Evolutionary conservation across 1,284 basidiomycete species (phyloP).

Genomic region (Ustilago lituana): DNA sequence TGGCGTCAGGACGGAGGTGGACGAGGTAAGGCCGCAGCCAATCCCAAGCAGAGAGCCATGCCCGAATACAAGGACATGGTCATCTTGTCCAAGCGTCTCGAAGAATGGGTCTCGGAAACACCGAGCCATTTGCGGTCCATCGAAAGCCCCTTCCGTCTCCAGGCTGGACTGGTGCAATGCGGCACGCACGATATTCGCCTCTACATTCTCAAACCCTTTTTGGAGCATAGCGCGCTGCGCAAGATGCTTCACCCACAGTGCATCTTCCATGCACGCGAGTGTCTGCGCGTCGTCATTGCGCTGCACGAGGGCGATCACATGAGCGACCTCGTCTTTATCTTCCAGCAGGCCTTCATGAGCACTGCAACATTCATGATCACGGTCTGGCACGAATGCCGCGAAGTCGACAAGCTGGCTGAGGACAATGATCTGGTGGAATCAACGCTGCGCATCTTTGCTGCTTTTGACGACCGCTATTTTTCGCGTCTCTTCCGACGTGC

Average conservation of each 20-base stretch:
- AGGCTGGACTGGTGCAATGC: slow-evolving; percentile 50
- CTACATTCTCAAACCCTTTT: slow-evolving; percentile 62
- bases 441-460: slow-evolving; percentile 51
- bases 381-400: slow-evolving; percentile 57
- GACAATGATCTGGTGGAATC: slow-evolving; percentile 56
- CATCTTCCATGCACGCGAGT: slow-evolving; percentile 51
- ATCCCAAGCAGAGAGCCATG: slow-evolving; percentile 20
- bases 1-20: slow-evolving; percentile 31
- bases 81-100: slow-evolving; percentile 47
- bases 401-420: slow-evolving; percentile 35
- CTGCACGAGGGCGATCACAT: slow-evolving; percentile 47
- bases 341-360: slow-evolving; percentile 59
- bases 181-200: slow-evolving; percentile 55
- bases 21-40: slow-evolving; percentile 16
- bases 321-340: slow-evolving; percentile 53
- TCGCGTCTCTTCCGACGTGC: slow-evolving; percentile 46
- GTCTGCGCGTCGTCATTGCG: slow-evolving; percentile 49
- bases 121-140: slow-evolving; percentile 45
- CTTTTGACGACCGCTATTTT: slow-evolving; percentile 51
- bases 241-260: slow-evolving; percentile 60
- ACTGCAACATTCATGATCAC: slow-evolving; percentile 63
- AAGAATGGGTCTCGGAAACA: slow-evolving; percentile 54
- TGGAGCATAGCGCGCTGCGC: slow-evolving; percentile 47
- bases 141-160: slow-evolving; percentile 47
- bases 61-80: slow-evolving; percentile 60